phyloP scores from a whole-genome alignment of 2,329 filamentous ascomycete species.

The Cladophialophora exuberans region DNA sequence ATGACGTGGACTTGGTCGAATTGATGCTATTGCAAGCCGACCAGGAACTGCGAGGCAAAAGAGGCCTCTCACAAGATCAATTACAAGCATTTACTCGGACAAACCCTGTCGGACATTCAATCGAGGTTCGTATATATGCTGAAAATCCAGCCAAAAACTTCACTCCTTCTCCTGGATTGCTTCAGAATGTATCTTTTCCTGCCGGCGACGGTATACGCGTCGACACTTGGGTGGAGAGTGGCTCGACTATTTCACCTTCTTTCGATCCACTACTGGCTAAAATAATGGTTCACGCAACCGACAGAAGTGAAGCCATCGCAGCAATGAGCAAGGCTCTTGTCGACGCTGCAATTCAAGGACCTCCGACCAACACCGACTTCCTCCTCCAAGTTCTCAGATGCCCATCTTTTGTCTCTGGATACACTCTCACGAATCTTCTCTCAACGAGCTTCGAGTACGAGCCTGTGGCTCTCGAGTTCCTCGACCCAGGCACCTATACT shows the following conservation, averaged over 20 bases:
- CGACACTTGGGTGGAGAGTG: slow-evolving; percentile 66
- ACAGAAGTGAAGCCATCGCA: slow-evolving; percentile 46
- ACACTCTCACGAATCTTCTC: not conserved
- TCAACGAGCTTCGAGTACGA: slow-evolving; percentile 49
- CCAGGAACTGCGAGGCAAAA: slow-evolving; percentile 48
- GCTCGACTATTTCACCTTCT: slow-evolving; percentile 56
- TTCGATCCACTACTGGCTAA: slow-evolving; percentile 58
- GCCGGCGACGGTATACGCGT: slow-evolving; percentile 53
- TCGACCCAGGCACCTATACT: slow-evolving; percentile 59
- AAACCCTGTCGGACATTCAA: slow-evolving; percentile 50
- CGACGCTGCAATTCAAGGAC: slow-evolving; percentile 53
- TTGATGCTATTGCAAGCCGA: slow-evolving; percentile 62
- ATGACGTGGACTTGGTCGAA: slow-evolving; percentile 56
- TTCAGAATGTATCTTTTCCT: slow-evolving; percentile 62
- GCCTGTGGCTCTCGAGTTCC: slow-evolving; percentile 57
- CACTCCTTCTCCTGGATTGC: slow-evolving; percentile 60
- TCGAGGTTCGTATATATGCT: slow-evolving; percentile 59
- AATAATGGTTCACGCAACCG: slow-evolving; percentile 57
- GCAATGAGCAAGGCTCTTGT: slow-evolving; percentile 48
- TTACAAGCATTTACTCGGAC: slow-evolving; percentile 47
- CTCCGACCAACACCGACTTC: slow-evolving; percentile 62
- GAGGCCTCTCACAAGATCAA: slow-evolving; percentile 45
- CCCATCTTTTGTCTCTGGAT: slow-evolving; percentile 20
- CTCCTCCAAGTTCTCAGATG: slow-evolving; percentile 34
- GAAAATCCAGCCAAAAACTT: slow-evolving; percentile 63